phyloP scores from a whole-genome alignment of 1,139 yeast species.

The Nakaseomyces delphensis region DNA sequence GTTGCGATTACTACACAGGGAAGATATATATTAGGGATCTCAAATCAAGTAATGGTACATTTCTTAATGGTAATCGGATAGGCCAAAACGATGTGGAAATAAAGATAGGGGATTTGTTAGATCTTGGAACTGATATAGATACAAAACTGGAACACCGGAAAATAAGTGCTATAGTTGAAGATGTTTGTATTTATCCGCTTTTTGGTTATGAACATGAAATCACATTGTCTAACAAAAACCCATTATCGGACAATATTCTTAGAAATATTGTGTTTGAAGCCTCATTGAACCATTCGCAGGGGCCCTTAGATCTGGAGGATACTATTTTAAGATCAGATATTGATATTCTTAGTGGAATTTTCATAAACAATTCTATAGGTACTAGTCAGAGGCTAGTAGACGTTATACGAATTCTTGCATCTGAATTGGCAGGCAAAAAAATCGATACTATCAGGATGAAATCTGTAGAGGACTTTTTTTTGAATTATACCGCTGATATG shows the following conservation, averaged over 20 bases:
- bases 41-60: slow-evolving; percentile 92
- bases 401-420: slow-evolving; percentile 37
- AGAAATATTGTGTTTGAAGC: slow-evolving; percentile 29
- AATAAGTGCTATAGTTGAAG: slow-evolving; percentile 70
- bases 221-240: background rate
- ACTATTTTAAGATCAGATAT: slow-evolving; percentile 46
- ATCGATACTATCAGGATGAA: slow-evolving; percentile 37
- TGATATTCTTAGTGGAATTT: slow-evolving; percentile 48
- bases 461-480: slow-evolving; percentile 34
- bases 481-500: slow-evolving; percentile 14
- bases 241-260: background rate
- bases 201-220: slow-evolving; percentile 11
- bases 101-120: slow-evolving; percentile 65
- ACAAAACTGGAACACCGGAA: slow-evolving; percentile 71
- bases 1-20: slow-evolving; percentile 56
- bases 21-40: slow-evolving; percentile 71
- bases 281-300: slow-evolving; percentile 67
- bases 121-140: slow-evolving; percentile 85
- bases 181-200: slow-evolving; percentile 50
- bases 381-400: slow-evolving; percentile 43
- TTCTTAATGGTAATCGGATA: slow-evolving; percentile 66
- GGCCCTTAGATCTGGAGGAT: slow-evolving; percentile 54
- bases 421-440: slow-evolving; percentile 38
- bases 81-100: slow-evolving; percentile 49
- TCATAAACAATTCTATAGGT: slow-evolving; percentile 50